Percentiles rank a stretch among this genome's conserved stretches.
Conservation (phyloP, 1,284 basidiomycete species). For the Ceratobasidium sp. region DNA sequence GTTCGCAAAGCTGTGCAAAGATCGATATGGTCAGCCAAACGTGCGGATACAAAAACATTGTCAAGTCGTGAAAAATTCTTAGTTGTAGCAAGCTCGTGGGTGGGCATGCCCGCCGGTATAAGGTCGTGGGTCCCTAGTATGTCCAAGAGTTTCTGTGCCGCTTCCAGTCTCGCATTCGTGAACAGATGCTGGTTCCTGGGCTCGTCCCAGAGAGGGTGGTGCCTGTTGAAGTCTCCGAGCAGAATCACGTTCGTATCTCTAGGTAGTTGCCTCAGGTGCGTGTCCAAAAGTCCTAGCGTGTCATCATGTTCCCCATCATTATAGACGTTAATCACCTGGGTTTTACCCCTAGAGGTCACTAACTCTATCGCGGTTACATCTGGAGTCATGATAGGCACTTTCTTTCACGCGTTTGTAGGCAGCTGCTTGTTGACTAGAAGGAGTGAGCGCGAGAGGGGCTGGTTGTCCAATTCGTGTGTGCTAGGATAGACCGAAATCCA, state of each 20-base stretch:
- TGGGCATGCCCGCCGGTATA: too few species aligned
- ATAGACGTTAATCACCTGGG: neutral
- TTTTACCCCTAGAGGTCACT: neutral
- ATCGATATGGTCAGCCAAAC: neutral
- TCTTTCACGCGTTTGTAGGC: neutral
- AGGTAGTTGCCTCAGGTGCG: neutral
- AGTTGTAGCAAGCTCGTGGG: neutral
- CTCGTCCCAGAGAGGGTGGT: constrained; percentile 20
- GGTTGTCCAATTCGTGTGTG: neutral
- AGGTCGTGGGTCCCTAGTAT: too few species aligned
- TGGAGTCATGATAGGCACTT: neutral
- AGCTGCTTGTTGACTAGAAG: neutral
- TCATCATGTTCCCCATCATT: neutral
- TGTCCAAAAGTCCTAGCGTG: neutral
- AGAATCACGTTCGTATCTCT: neutral
- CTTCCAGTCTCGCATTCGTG: too few species aligned
- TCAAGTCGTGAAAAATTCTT: constrained; percentile 17
- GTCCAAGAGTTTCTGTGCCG: too few species aligned
- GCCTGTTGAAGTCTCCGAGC: constrained; percentile 29
- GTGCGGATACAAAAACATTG: constrained; percentile 1
- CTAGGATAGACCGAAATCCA: constrained; percentile 21
- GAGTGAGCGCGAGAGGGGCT: neutral
- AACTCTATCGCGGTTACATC: neutral
- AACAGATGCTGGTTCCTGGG: too few species aligned
- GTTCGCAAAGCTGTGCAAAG: neutral